Base-by-base conservation (phyloP, 2,329 filamentous ascomycete species). In the Biscogniauxia sp. region DNA sequence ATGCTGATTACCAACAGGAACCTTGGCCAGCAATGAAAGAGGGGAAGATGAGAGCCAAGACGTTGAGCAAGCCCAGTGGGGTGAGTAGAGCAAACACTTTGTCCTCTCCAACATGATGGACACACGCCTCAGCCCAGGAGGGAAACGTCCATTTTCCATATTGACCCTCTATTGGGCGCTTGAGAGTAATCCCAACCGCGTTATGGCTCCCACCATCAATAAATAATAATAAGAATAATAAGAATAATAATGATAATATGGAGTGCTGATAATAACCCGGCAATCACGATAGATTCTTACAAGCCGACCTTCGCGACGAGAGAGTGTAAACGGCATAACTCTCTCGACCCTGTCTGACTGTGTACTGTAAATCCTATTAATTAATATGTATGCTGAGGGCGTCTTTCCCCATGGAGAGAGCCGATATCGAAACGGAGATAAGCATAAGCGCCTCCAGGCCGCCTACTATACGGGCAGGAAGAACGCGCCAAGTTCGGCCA, bases 1-100 rank as follows among this genome's bases (percentile, higher is more conserved):
- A 64, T 70, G 54, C 59, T 65, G 68, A 70, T 70, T 66, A 69
- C 67, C 71, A 72, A 70, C 70, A 70, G 66, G 63, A 66, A 70
- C 62, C 64, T 67, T 64, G 65, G 61, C 66, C 55, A 64, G 64
- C 63, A 61, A 37, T 57, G 63, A 66, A 68, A 68, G 63, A 68
- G 69, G 68, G 69, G 68, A 66, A 68, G 60, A 61, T 55, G 53
- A 37, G 61, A 69, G 69, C 66, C 65, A 69, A 70, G 68, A 60
- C 60, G 62, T 59, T 60, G 61, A 57, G 61, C 62, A 65, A 65
- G 58, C 63, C 57, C 58, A 56, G 56, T 57, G 55, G 60, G 54
- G 61, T 60, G 57, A 20, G 51, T 19, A 56, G 61, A 63, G 54
- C 52, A 65, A 63, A 62, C 26, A 41, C 52, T 63, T 57, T 26